Percentiles rank a stretch among this genome's conserved stretches.
Evolutionary conservation across 23 red algal species (phyloP).

Genomic region (Chondrus crispus): DNA sequence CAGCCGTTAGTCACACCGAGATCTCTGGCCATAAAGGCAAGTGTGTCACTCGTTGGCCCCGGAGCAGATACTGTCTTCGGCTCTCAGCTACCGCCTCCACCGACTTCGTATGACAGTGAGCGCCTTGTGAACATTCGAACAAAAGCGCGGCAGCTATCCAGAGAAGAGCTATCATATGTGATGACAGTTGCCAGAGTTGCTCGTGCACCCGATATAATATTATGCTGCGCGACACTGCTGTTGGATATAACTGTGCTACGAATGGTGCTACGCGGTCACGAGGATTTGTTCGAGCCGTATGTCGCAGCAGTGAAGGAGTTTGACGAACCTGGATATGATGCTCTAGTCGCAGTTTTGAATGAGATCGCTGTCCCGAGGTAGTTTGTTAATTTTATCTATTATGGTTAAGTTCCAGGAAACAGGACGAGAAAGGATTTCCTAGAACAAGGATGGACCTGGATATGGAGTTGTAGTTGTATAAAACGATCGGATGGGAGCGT

Average conservation of each 20-base stretch:
- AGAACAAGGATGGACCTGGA: too few relatives aligned
- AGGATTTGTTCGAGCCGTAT: slow-evolving; percentile 52
- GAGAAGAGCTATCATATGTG: slow-evolving; percentile 62
- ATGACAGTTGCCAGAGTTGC: slow-evolving; percentile 53
- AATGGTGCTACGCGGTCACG: slow-evolving; percentile 32
- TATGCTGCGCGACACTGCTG: slow-evolving; percentile 73
- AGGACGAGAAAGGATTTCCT: too few relatives aligned
- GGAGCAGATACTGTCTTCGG: slow-evolving; percentile 36
- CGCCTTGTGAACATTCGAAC: slow-evolving; percentile 37
- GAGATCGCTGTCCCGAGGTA: slow-evolving; percentile 53
- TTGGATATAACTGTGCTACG: slow-evolving; percentile 48
- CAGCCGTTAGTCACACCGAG: neutral
- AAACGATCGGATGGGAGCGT: too few relatives aligned
- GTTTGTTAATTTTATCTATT: too few relatives aligned
- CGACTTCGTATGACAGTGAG: slow-evolving; percentile 49
- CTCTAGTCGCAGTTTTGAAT: slow-evolving; percentile 55
- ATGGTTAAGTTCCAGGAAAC: too few relatives aligned
- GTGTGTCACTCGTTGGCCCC: slow-evolving; percentile 9
- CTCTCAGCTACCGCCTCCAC: slow-evolving; percentile 51
- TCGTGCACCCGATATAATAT: slow-evolving; percentile 42
- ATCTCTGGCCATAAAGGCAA: slow-evolving; percentile 9
- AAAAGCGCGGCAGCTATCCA: slow-evolving; percentile 31
- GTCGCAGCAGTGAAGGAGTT: slow-evolving; percentile 64
- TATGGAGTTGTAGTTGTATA: too few relatives aligned
- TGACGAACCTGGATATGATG: slow-evolving; percentile 60